Evolutionary conservation across 352 stramenopile species (phyloP).

Genomic region (Pythium monospermum): DNA sequence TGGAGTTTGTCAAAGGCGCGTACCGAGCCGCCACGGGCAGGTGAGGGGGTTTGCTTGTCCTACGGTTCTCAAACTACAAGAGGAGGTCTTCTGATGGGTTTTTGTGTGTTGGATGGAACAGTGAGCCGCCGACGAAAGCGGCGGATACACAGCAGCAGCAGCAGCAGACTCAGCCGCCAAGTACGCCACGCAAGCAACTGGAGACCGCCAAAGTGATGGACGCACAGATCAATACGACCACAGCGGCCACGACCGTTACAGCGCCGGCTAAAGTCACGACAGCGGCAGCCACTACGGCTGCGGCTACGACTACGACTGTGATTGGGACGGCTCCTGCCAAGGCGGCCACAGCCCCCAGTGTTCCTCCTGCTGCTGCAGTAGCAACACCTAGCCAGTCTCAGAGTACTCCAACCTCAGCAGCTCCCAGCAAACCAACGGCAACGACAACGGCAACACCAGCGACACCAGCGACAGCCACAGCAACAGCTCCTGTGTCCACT

Average conservation of each 20-base stretch:
- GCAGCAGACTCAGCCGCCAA: slow-evolving; percentile 10
- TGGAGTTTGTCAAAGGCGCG: slow-evolving; percentile 46
- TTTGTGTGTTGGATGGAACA: slow-evolving; percentile 13
- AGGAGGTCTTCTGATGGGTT: background rate
- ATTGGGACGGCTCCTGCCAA: no score
- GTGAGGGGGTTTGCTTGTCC: slow-evolving; percentile 20
- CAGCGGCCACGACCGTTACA: background rate
- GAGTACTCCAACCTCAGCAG: no score
- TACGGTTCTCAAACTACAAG: no score
- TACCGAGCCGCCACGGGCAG: slow-evolving; percentile 46
- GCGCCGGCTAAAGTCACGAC: background rate
- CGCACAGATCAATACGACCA: slow-evolving; percentile 14
- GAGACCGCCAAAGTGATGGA: slow-evolving; percentile 20
- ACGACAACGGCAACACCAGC: no score
- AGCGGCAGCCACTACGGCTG: no score
- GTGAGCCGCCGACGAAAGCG: slow-evolving; percentile 28
- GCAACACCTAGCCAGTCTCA: no score
- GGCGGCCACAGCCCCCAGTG: no score
- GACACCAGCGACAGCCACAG: background rate
- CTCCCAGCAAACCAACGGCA: no score
- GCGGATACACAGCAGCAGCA: background rate
- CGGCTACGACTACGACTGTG: no score
- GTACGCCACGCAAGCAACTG: slow-evolving; percentile 41
- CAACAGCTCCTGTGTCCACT: no score
- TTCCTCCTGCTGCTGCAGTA: background rate